These are phyloP conservation scores for Thielaviopsis populi DNA, from an alignment of 2,329 filamentous ascomycete species.

Conservation along the genomic window DNA sequence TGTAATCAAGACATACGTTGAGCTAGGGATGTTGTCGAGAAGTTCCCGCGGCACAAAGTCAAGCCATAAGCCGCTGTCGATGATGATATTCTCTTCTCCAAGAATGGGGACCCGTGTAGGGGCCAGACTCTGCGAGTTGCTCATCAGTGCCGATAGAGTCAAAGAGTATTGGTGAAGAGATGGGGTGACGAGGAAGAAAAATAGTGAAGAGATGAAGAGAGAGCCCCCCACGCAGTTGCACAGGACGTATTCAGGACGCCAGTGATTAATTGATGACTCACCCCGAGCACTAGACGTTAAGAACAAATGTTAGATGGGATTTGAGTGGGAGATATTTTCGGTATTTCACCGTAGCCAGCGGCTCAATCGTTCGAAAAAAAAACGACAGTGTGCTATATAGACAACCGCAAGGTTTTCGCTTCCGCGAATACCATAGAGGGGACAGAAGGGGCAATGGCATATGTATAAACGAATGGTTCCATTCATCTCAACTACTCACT, in stretches of 20 bases:
- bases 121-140: slow-evolving; percentile 3
- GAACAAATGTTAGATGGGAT: neutral
- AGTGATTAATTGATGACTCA: neutral
- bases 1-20: slow-evolving; percentile 91
- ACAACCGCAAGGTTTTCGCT: neutral
- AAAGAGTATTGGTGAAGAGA: neutral
- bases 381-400: neutral
- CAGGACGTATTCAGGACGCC: neutral
- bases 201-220: neutral
- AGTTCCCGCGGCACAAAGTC: slow-evolving; percentile 70
- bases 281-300: neutral
- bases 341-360: neutral
- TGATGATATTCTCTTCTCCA: slow-evolving; percentile 76
- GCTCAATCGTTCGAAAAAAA: neutral
- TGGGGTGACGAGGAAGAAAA: neutral
- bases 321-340: too few relatives aligned
- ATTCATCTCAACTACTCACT: neutral
- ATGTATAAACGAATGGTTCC: too few relatives aligned
- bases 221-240: neutral
- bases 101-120: slow-evolving; percentile 49
- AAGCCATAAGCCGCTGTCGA: slow-evolving; percentile 83
- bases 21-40: slow-evolving; percentile 59
- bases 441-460: too few relatives aligned
- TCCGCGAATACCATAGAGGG: too few relatives aligned
- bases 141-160: neutral